Percentiles rank a stretch among this genome's conserved stretches.
Conservation (phyloP, 768 basidiomycete genomes). For the Leccinum rimulosum region DNA sequence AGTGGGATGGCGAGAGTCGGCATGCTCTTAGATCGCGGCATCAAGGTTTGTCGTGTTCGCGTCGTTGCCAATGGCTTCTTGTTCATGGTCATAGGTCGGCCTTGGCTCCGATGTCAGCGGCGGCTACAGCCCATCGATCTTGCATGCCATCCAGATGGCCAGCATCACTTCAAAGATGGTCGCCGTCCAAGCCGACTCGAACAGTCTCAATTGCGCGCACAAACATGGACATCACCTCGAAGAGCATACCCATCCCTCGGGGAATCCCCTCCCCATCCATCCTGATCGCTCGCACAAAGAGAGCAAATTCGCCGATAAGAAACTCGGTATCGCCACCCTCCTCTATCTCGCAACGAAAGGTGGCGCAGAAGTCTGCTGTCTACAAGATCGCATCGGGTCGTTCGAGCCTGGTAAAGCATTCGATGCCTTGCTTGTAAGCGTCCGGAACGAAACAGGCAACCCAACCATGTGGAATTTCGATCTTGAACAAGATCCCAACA, state of each 20-base stretch:
- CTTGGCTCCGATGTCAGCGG: conserved; percentile 95
- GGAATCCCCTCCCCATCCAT: neutral
- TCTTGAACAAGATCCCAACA: conserved; percentile 35
- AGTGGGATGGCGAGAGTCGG: conserved; percentile 85
- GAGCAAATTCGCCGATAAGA: conserved; percentile 48
- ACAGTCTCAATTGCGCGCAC: neutral
- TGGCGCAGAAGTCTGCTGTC: conserved; percentile 78
- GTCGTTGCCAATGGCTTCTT: conserved; percentile 7
- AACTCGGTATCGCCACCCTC: conserved; percentile 70
- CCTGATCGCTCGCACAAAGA: conserved; percentile 3
- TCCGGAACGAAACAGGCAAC: conserved; percentile 51
- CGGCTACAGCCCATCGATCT: conserved; percentile 79
- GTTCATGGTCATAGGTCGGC: conserved; percentile 58
- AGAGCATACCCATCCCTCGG: neutral
- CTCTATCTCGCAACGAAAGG: conserved; percentile 91
- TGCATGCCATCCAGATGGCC: conserved; percentile 70
- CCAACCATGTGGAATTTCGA: conserved; percentile 52
- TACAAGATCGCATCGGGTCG: conserved; percentile 69
- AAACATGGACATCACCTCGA: neutral
- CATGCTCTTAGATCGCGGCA: conserved; percentile 72
- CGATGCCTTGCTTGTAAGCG: conserved; percentile 78
- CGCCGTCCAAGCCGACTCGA: conserved; percentile 42
- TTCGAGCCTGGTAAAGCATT: conserved; percentile 83
- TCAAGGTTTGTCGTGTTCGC: conserved; percentile 60
- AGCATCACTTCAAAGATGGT: conserved; percentile 80